phyloP scores from a whole-genome alignment of 495 filamentous ascomycete species.

The Jackrogersella multiformis region DNA sequence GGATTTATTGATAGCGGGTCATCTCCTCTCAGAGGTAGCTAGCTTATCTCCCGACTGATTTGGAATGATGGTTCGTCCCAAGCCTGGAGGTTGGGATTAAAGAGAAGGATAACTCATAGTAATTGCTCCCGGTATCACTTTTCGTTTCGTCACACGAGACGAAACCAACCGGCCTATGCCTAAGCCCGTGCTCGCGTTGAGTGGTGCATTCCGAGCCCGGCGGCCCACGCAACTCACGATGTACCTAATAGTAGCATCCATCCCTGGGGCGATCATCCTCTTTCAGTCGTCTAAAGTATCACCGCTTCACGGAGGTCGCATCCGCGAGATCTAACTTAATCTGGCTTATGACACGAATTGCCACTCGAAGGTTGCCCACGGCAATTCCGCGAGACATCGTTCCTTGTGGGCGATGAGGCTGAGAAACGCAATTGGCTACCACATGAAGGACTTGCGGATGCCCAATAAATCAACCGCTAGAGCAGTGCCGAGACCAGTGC shows the following conservation, averaged over 20 bases:
- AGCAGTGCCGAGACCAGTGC: not conserved
- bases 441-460: not conserved
- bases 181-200: slow-evolving; percentile 19
- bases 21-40: not conserved
- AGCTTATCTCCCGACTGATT: not conserved
- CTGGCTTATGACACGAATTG: slow-evolving; percentile 7
- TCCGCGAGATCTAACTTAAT: slow-evolving; percentile 30
- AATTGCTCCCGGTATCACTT: slow-evolving; percentile 18
- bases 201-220: too few species aligned
- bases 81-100: not conserved
- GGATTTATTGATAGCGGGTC: not conserved
- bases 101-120: not conserved
- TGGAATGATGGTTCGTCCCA: not conserved
- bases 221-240: too few species aligned
- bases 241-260: too few species aligned
- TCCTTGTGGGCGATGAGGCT: slow-evolving; percentile 9
- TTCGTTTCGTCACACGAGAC: slow-evolving; percentile 17
- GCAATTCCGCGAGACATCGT: not conserved
- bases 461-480: slow-evolving; percentile 2
- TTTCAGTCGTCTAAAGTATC: slow-evolving; percentile 6
- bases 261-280: slow-evolving; percentile 36
- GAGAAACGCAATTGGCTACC: not conserved
- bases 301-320: slow-evolving; percentile 16
- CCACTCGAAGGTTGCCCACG: not conserved
- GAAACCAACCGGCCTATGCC: slow-evolving; percentile 9